Evolutionary conservation across 176 grass and related monocot species (phyloP), one percentile per base, ranked within the genome.

Genomic region (Rhynchospora tenuis): DNA sequence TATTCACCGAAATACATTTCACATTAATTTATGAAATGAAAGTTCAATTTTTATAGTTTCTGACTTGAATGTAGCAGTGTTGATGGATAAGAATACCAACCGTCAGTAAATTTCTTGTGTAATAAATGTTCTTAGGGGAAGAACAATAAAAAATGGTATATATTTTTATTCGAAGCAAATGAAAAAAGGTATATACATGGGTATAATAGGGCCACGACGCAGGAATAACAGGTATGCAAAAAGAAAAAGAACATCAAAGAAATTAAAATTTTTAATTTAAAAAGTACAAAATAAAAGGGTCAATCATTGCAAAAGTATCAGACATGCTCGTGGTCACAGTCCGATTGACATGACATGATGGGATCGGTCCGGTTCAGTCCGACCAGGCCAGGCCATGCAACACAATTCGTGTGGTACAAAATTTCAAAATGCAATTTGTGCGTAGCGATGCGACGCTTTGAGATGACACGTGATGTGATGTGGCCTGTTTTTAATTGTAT

Each of bases 401-500:
- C 73, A 13, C 7, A 45, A 66, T 46, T 65, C 23, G 43, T 42
- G 59, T 51, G 58, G 29, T 66, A 65, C 60, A 62, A 65, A 22
- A 24, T 43, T 80, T 80, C 19, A 58, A 31, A 31, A 47, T 46
- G 23, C 6, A 5, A 64, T 50, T 82, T 82, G 22, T 48, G 17
- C 17, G 16, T 31, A 66, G 11, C 56, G 64, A 84, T 75, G 67
- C 62, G 67, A 82, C 59, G 33, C 47, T 20, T 63, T 9, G 33
- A 64, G 51, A 7, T 65, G 79, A 82, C 79, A 82, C 13, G 60
- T 82, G 58, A 81, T 81, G 38, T 81, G 57, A 82, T 51, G 24
- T 82, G 60, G 7, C 13, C 47, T 31, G 20, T 47, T 27, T 51
- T 45, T 16, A 42, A 19, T 31, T 60, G 22, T 1, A 52, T 46